A percentile compares a stretch with the other conserved stretches of the same genome.
Conservation (phyloP, 768 basidiomycete genomes). For the Tricholoma terreum region DNA sequence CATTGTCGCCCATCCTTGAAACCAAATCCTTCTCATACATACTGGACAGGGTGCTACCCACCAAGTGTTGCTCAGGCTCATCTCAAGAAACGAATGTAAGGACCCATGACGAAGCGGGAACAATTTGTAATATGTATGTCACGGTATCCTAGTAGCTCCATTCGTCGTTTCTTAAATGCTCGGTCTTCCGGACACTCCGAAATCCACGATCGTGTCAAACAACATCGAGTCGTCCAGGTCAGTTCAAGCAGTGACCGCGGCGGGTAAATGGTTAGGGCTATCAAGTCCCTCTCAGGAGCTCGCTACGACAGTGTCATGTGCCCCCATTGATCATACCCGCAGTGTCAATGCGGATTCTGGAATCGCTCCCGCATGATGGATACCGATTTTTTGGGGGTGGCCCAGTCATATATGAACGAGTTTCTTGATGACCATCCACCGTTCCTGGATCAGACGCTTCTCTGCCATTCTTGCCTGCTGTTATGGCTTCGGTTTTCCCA, state of each 20-base stretch:
- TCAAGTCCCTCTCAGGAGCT: neutral
- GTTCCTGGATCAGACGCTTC: neutral
- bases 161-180: neutral
- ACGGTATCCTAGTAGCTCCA: too few species aligned
- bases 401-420: too few species aligned
- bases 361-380: neutral
- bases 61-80: too few species aligned
- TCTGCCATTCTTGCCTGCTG: neutral
- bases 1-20: too few species aligned
- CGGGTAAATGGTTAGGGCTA: neutral
- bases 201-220: neutral
- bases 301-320: neutral
- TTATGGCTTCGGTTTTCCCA: conserved; percentile 8
- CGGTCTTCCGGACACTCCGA: neutral
- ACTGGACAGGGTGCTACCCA: too few species aligned
- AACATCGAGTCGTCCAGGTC: neutral
- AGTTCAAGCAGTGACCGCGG: too few species aligned
- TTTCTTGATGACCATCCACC: too few species aligned
- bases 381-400: too few species aligned
- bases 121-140: neutral
- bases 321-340: neutral
- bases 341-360: neutral
- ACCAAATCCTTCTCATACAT: too few species aligned
- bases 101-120: neutral
- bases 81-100: too few species aligned